Evolutionary conservation across 2,329 filamentous ascomycete species (phyloP), one percentile per base, ranked within the genome.

Genomic region (Monosporascus sp.): DNA sequence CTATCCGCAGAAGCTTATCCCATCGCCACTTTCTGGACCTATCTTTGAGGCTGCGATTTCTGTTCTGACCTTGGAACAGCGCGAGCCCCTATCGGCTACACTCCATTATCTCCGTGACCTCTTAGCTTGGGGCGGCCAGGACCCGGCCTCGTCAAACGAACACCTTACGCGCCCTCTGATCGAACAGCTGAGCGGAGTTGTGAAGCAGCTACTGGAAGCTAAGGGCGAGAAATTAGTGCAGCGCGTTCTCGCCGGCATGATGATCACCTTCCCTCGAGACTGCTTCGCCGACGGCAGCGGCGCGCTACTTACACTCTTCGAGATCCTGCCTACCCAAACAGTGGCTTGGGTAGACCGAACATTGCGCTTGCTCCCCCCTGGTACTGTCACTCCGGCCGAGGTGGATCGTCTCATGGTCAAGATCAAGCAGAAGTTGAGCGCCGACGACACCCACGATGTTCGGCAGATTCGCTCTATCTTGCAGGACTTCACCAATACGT

Each of bases 191-290:
- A 86, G 84, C 60, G 77, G 78, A 36, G 81, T 86, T 7, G 87
- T 97, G 54, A 89, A 87, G 69, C 79, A 82, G 55, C 79, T 97
- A 50, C 74, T 96, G 24, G 59, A 79, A 2, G 74, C 78, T 1
- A 84, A 91, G 58, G 91, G 94, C 38, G 86, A 90, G 64, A 75
- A 84, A 52, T 77, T 99, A 27, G 86, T 94, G 7, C 93, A 96
- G 71, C 88, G 92, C 58, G 86, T 96, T 53, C 80, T 99, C 74
- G 94, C 92, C 1, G 94, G 94, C 55, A 96, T 99, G 92, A 97
- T 99, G 93, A 97, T 97, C 69, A 95, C 88, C 0, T 99, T 99
- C 73, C 95, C 94, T 0, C 84, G 89, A 44, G 94, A 97, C 69
- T 97, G 92, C 72, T 96, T 97, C 66, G 86, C 92, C 0, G 94